Percentiles rank a stretch among this genome's conserved stretches.
Evolutionary conservation across 2,329 filamentous ascomycete genomes (phyloP).

Genomic region (Aspergillus puulaauensis): DNA sequence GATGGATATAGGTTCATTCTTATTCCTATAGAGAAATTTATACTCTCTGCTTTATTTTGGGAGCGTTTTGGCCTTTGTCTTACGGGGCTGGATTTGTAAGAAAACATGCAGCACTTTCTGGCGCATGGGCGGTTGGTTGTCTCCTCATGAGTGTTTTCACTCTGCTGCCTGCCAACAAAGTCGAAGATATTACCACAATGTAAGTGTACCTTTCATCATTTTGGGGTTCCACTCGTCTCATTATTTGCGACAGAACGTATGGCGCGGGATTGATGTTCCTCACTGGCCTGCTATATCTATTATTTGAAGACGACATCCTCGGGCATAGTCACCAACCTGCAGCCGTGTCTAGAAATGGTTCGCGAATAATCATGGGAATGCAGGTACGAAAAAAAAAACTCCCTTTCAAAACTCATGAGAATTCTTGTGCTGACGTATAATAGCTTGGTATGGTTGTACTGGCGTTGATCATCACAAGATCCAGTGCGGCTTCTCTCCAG

Average conservation of each 20-base stretch:
- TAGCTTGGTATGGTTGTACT: conserved; percentile 75
- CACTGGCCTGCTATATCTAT: conserved; percentile 74
- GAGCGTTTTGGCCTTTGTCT: conserved; percentile 72
- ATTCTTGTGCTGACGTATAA: conserved; percentile 1
- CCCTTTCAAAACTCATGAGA: not conserved
- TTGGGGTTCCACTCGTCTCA: not conserved
- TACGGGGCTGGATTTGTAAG: conserved; percentile 73
- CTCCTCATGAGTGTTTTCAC: conserved; percentile 87
- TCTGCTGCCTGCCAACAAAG: conserved; percentile 80
- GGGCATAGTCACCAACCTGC: conserved; percentile 37
- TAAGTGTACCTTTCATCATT: conserved; percentile 45
- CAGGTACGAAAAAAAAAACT: conserved; percentile 35
- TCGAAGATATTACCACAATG: conserved; percentile 74
- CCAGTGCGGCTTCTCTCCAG: conserved; percentile 80
- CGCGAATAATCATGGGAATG: conserved; percentile 46
- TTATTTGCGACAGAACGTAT: conserved; percentile 54
- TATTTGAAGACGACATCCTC: conserved; percentile 69
- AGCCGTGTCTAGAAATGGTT: conserved; percentile 29
- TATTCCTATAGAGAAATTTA: conserved; percentile 90
- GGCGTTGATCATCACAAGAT: conserved; percentile 81
- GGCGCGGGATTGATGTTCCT: conserved; percentile 77
- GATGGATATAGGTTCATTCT: conserved; percentile 68
- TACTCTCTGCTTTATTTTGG: conserved; percentile 74
- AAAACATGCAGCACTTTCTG: conserved; percentile 62
- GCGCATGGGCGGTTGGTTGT: conserved; percentile 75